Base-by-base conservation (phyloP, 805 yeast species). In the Barnettozyma californica region DNA sequence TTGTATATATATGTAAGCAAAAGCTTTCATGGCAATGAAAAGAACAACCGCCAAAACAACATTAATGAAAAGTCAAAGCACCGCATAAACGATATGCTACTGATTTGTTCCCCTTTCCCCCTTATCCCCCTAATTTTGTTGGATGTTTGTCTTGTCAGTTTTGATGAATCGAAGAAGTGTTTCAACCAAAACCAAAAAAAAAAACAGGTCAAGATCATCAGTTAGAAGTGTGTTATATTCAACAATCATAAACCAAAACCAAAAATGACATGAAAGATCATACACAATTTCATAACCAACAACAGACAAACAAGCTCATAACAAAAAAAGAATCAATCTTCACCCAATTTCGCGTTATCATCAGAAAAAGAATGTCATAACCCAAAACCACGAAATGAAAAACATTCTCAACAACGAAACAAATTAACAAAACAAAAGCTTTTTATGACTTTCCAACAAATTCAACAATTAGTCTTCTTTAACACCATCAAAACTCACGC, bases 121-220 rank as follows among this genome's bases (percentile, higher is more conserved):
- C 18, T n/a, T n/a, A 23, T 3, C 21, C 41, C 27, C 16, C 16
- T 8, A 4, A 19, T 36, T 18, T 5, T 37, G 14, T 29, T 8
- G 33, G 14, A 11, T 16, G 7, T 9, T 29, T 29, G 33, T 29
- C 33, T 29, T 11, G 33, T 29, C 16, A 14, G 16, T 29, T 8
- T 7, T 13, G 33, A 37, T 37, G 16, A 19, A 37, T 21, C 41
- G 9, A 36, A 19, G 39, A 20, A 21, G 21, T 20, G 41, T 21
- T n/a, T 35, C 21, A 21, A 37, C 41, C 41, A 37, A 37, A 37
- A 37, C 41, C 41, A 21, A 27, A 21, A 37, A 37, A 37, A 21
- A 27, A 37, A 37, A 37, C 25, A 37, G 21, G 21, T 29, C 33
- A 29, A 29, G n/a, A 29, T 29, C 33, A 29, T 29, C 33, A 29